Conservation (phyloP, 2,329 filamentous ascomycete genomes). For the Diaporthe caulivora region DNA sequence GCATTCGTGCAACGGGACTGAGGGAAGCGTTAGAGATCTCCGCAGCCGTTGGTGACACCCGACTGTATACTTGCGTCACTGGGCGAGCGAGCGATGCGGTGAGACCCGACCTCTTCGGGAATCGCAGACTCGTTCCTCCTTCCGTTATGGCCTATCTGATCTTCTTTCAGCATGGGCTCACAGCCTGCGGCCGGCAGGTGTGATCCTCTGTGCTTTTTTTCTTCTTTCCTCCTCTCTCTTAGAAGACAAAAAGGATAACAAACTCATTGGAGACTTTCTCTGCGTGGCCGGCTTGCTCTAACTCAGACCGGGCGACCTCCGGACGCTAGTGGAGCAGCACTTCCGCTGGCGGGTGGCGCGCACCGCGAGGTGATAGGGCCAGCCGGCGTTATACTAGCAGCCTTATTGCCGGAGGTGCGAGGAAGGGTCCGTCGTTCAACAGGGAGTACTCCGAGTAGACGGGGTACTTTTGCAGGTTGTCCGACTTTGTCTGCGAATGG, state of each 20-base stretch:
- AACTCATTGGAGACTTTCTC: not conserved
- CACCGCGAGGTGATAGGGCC: conserved; percentile 18
- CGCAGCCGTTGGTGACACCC: conserved; percentile 2
- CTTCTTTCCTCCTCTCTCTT: no score
- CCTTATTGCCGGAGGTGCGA: not conserved
- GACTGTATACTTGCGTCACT: conserved; percentile 18
- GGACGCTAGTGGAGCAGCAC: conserved; percentile 18
- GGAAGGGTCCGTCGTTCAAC: not conserved
- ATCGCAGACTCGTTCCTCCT: not conserved
- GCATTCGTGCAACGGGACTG: no score
- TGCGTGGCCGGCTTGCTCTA: conserved; percentile 5
- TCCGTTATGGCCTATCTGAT: not conserved
- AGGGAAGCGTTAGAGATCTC: not conserved
- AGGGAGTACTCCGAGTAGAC: not conserved
- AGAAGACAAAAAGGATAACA: not conserved
- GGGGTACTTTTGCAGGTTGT: not conserved
- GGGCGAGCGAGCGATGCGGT: conserved; percentile 3
- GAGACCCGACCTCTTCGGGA: not conserved
- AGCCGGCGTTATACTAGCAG: not conserved
- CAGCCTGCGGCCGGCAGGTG: not conserved
- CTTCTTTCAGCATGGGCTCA: not conserved
- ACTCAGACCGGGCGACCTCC: conserved; percentile 19
- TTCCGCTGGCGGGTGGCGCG: conserved; percentile 18
- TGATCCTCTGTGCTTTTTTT: not conserved
- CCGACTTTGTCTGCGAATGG: not conserved